Conservation (phyloP, 1,284 basidiomycete genomes). For the Ustanciosporium gigantosporum region DNA sequence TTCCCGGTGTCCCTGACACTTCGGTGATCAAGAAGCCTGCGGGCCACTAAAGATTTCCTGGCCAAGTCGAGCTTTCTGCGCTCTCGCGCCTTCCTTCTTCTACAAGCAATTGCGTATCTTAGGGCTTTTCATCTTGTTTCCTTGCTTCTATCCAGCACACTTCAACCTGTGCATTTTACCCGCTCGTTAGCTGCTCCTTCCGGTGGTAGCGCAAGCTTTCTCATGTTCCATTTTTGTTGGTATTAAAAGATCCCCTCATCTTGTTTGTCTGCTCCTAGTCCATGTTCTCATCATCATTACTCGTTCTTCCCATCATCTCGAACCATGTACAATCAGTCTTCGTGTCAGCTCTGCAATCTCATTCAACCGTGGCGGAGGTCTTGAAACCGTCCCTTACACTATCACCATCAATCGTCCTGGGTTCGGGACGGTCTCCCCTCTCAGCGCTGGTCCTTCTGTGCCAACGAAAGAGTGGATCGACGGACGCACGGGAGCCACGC, state of each 20-base stretch:
- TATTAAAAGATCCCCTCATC: too few species aligned
- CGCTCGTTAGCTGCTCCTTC: too few species aligned
- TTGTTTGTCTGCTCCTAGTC: neutral
- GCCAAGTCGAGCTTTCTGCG: too few species aligned
- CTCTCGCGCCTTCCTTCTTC: too few species aligned
- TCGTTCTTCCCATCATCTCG: neutral
- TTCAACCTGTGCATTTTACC: slow-evolving; percentile 44
- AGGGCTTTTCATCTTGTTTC: neutral
- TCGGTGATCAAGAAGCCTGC: slow-evolving; percentile 54
- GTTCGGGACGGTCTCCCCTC: too few species aligned
- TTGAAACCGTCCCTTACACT: neutral
- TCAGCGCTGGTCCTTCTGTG: too few species aligned
- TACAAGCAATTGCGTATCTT: neutral
- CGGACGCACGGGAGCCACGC: too few species aligned
- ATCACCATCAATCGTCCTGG: too few species aligned
- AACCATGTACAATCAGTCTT: slow-evolving; percentile 33
- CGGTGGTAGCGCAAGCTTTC: too few species aligned
- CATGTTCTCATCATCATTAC: neutral
- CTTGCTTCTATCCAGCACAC: slow-evolving; percentile 17
- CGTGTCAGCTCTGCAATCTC: slow-evolving; percentile 38
- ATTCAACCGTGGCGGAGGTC: slow-evolving; percentile 44
- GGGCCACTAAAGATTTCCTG: too few species aligned
- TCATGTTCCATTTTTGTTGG: too few species aligned
- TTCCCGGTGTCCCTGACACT: slow-evolving; percentile 82
- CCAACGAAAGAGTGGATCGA: too few species aligned